Base-by-base conservation (phyloP, 164 flowering plant species). In the Paratinospora sagittata region DNA sequence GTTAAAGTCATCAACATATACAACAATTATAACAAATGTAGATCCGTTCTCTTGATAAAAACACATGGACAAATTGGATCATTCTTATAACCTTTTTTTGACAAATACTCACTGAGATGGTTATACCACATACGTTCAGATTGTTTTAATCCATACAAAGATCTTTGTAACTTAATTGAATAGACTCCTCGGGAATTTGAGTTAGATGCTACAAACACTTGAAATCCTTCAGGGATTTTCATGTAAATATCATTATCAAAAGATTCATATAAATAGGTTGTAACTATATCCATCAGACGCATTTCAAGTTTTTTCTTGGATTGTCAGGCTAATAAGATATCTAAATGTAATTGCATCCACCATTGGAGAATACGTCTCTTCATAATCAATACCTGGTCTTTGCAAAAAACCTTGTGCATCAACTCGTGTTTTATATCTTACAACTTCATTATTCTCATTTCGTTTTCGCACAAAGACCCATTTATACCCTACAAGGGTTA, bases 1-100 rank as follows among this genome's bases (percentile, higher is more conserved):
- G 45, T 65, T 65, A 8, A 65, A 9, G 24, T 37, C 47, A 65
- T 65, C 68, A 16, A 65, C 68, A 37, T 65, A 65, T 13, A 65
- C 47, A 6, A 24, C 41, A 30, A 36, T 65, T 34, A 65, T 33
- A 36, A 23, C 43, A 27, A 65, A 34, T 27, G 34, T 30, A 4
- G 34, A 30, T 30, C 34, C 4, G 34, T 30, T 30, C 13, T 58
- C 63, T 58, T 58, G 3, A 58, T n/a, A 3, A 65, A 65, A 17
- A 36, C 8, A 65, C 68, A 65, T 65, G 24, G 47, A 45, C 68
- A 65, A 14, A 65, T 65, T 4, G 41, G 39, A 36, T 65, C 21
- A n/a, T 36, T 58, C 1, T 16, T 58, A 58, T 58, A 58, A 5
- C 34, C 66, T 27, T 24, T 1, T 16, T 27, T 19, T 30, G 7